A percentile compares a stretch with the other conserved stretches of the same genome.
phyloP scores from a whole-genome alignment of 1,284 basidiomycete species.

The Caloboletus inedulis region DNA sequence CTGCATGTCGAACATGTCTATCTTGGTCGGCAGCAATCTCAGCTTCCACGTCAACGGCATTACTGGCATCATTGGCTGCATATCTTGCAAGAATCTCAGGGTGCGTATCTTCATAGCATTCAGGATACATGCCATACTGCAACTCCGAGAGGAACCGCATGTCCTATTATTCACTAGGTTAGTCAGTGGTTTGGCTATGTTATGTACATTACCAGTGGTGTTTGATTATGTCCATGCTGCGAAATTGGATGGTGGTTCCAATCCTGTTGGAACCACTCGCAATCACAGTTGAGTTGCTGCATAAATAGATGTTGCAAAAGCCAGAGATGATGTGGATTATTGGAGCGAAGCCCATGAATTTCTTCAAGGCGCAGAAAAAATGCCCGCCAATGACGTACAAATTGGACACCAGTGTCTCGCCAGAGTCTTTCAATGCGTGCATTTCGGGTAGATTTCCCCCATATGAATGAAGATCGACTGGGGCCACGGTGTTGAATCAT shows the following conservation, averaged over 20 bases:
- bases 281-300: conserved; percentile 38
- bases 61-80: no score
- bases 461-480: conserved; percentile 3
- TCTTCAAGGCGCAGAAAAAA: conserved; percentile 35
- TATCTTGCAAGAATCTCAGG: no score
- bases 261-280: conserved; percentile 29
- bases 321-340: conserved; percentile 40
- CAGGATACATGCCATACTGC: no score
- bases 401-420: conserved; percentile 20
- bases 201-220: not conserved
- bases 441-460: not conserved
- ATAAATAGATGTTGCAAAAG: conserved; percentile 44
- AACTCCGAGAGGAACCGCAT: no score
- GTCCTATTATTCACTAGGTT: no score
- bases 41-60: no score
- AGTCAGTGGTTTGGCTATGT: not conserved
- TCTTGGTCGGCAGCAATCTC: no score
- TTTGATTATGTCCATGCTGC: not conserved
- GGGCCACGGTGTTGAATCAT: conserved; percentile 25
- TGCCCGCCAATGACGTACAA: conserved; percentile 24
- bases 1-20: no score
- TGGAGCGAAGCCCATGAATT: conserved; percentile 33
- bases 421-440: conserved; percentile 1
- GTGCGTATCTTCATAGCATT: no score
- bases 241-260: conserved; percentile 4